Evolutionary conservation across 345 rosid genomes (phyloP).

Genomic region (Linum usitatissimum): DNA sequence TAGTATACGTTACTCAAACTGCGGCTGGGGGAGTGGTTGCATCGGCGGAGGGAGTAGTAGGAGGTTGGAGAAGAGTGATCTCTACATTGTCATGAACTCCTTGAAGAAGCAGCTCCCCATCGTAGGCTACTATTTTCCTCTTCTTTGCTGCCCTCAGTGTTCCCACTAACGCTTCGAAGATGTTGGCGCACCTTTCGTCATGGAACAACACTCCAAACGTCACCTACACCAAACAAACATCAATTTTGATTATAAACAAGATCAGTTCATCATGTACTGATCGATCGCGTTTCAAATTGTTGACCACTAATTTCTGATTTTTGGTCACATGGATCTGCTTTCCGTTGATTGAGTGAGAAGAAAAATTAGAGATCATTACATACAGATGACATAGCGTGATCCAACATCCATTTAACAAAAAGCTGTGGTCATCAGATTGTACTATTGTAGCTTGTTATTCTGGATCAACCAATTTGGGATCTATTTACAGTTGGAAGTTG

Average conservation of each 20-base stretch:
- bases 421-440: too few species aligned
- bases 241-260: neutral
- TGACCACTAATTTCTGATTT: too few species aligned
- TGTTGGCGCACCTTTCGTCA: slow-evolving; percentile 87
- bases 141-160: slow-evolving; percentile 90
- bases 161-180: slow-evolving; percentile 89
- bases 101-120: slow-evolving; percentile 79
- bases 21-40: neutral
- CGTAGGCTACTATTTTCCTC: slow-evolving; percentile 58
- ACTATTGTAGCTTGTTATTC: too few species aligned
- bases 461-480: too few species aligned
- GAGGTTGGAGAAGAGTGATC: slow-evolving; percentile 30
- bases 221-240: slow-evolving; percentile 33
- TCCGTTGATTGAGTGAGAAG: too few species aligned
- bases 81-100: slow-evolving; percentile 93
- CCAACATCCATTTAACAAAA: too few species aligned
- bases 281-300: too few species aligned
- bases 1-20: neutral
- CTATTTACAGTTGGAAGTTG: too few species aligned
- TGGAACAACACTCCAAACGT: slow-evolving; percentile 81
- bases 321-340: too few species aligned
- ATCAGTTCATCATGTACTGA: neutral
- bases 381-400: too few species aligned
- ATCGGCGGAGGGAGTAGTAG: neutral
- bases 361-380: too few species aligned